Conservation (phyloP, 2,329 filamentous ascomycete genomes). For the Colletotrichum phormii region DNA sequence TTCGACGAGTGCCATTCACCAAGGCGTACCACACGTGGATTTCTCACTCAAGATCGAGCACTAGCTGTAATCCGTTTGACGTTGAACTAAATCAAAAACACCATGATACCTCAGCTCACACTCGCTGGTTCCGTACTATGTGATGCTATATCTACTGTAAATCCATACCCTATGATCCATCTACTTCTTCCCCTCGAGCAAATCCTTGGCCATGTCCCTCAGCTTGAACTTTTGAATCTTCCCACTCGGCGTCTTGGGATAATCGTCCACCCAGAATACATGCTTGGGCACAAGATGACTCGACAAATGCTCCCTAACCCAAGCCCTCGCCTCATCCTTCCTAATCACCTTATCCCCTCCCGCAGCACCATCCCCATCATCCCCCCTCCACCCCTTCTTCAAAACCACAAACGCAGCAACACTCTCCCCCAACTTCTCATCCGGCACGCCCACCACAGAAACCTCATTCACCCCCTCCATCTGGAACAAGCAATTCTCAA, state of each 20-base stretch:
- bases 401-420: conserved; percentile 85
- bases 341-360: conserved; percentile 53
- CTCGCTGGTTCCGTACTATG: neutral
- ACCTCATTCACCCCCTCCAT: conserved; percentile 79
- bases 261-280: conserved; percentile 88
- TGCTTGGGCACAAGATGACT: conserved; percentile 87
- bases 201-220: conserved; percentile 69
- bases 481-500: conserved; percentile 87
- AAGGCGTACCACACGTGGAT: conserved; percentile 93
- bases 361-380: conserved; percentile 30
- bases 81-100: neutral
- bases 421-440: conserved; percentile 85
- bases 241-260: conserved; percentile 94
- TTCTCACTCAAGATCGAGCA: conserved; percentile 91
- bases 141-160: neutral
- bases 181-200: conserved; percentile 39
- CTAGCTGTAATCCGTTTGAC: conserved; percentile 34
- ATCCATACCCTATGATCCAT: too few relatives aligned
- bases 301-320: conserved; percentile 77
- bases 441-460: conserved; percentile 85
- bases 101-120: neutral
- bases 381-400: conserved; percentile 38
- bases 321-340: conserved; percentile 72
- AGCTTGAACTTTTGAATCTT: conserved; percentile 98
- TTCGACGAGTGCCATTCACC: conserved; percentile 96